These are phyloP conservation scores for Nematodospora valgi DNA, from an alignment of 805 yeast species.

Conservation along the genomic window DNA sequence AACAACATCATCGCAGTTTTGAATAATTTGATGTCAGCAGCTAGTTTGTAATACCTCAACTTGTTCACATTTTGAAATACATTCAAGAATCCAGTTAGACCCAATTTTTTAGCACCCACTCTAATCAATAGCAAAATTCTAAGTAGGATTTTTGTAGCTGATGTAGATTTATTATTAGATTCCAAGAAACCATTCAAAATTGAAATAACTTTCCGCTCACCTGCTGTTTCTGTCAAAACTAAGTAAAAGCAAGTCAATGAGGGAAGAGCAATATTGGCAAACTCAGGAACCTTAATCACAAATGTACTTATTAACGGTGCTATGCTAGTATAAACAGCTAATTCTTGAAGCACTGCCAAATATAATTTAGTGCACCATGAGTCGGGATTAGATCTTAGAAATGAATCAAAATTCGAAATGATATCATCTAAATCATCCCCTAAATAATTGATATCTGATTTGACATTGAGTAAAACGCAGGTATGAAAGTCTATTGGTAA, in stretches of 20 bases:
- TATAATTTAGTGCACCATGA: slow-evolving; percentile 28
- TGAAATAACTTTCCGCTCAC: slow-evolving; percentile 10
- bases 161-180: slow-evolving; percentile 5
- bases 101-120: slow-evolving; percentile 32
- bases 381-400: slow-evolving; percentile 14
- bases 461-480: slow-evolving; percentile 28
- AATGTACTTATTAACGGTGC: slow-evolving; percentile 32
- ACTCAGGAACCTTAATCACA: slow-evolving; percentile 13
- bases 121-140: slow-evolving; percentile 32
- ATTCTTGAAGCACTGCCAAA: slow-evolving; percentile 30
- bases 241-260: slow-evolving; percentile 23
- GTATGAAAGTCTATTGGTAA: slow-evolving; percentile 32
- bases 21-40: slow-evolving; percentile 29
- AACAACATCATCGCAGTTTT: slow-evolving; percentile 46
- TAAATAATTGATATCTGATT: slow-evolving; percentile 11
- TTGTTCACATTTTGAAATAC: slow-evolving; percentile 30
- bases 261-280: slow-evolving; percentile 20
- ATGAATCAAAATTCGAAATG: slow-evolving; percentile 10
- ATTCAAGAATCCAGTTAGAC: slow-evolving; percentile 18
- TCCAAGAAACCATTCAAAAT: slow-evolving; percentile 12
- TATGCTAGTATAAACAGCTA: slow-evolving; percentile 23
- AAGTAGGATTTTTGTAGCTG: slow-evolving; percentile 16
- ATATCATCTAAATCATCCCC: slow-evolving; percentile 13
- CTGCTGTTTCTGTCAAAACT: slow-evolving; percentile 12
- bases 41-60: slow-evolving; percentile 22